Percentiles rank a stretch among this genome's conserved stretches.
phyloP scores from a whole-genome alignment of 305 asterid genomes.

The Plantago coronopus region DNA sequence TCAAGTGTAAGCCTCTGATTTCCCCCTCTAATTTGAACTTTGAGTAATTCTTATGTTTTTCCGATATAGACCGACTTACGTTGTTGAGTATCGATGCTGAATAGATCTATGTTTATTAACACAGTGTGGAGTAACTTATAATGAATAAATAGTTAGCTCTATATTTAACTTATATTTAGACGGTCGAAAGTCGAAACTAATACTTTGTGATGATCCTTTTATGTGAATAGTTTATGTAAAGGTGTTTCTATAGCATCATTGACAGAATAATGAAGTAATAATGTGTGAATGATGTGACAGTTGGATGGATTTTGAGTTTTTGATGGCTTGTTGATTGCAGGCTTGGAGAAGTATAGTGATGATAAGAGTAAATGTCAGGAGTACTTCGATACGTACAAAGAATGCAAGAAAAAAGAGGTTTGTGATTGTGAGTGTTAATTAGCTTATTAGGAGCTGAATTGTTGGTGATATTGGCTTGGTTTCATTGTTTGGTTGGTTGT shows the following conservation, averaged over 20 bases:
- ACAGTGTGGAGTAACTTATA: too few species aligned
- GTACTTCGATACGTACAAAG: constrained; percentile 87
- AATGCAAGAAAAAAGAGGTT: constrained; percentile 94
- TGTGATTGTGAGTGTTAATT: neutral
- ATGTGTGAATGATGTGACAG: too few species aligned
- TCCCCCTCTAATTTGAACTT: neutral
- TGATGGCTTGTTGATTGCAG: constrained; percentile 37
- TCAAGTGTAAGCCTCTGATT: constrained; percentile 51
- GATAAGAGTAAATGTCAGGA: constrained; percentile 93
- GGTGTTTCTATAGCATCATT: too few species aligned
- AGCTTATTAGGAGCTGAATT: neutral
- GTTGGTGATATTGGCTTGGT: neutral
- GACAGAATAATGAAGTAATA: neutral
- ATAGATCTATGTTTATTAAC: too few species aligned
- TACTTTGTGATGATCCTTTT: too few species aligned
- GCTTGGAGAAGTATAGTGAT: constrained; percentile 53
- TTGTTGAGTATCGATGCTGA: too few species aligned
- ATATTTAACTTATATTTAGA: too few species aligned
- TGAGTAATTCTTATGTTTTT: neutral
- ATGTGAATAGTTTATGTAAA: neutral
- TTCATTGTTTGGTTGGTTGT: constrained; percentile 22
- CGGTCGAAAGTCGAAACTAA: too few species aligned
- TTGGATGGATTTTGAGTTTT: neutral
- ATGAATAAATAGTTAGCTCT: too few species aligned
- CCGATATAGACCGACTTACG: too few species aligned